phyloP scores from a whole-genome alignment of 495 filamentous ascomycete species.

The Thermothielavioides terrestris region DNA sequence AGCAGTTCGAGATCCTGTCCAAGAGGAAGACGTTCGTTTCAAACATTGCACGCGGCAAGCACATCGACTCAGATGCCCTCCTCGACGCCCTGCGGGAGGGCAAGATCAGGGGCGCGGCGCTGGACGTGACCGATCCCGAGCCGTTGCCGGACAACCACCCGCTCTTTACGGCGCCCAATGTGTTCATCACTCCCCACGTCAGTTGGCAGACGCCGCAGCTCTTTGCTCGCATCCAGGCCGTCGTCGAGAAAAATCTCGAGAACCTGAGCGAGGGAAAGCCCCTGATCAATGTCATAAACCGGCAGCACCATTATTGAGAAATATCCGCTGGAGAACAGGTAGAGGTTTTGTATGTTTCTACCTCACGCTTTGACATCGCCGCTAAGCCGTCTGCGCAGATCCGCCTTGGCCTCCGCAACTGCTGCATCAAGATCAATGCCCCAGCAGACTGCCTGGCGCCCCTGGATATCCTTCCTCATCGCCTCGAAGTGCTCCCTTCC shows the following conservation, averaged over 20 bases:
- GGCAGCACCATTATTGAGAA: slow-evolving; percentile 23
- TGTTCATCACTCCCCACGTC: slow-evolving; percentile 72
- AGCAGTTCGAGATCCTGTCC: slow-evolving; percentile 59
- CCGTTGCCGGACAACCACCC: slow-evolving; percentile 62
- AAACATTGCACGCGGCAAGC: slow-evolving; percentile 67
- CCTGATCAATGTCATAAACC: slow-evolving; percentile 29
- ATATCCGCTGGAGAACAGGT: too few species aligned
- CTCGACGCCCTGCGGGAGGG: slow-evolving; percentile 51
- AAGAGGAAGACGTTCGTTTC: slow-evolving; percentile 52
- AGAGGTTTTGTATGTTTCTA: neutral
- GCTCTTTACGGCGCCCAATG: slow-evolving; percentile 66
- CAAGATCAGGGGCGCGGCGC: slow-evolving; percentile 59
- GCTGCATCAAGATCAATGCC: slow-evolving; percentile 7
- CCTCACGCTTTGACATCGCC: neutral
- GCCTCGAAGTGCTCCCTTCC: slow-evolving; percentile 3
- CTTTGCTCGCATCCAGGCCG: slow-evolving; percentile 47
- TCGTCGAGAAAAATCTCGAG: slow-evolving; percentile 36
- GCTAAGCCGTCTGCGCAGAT: neutral
- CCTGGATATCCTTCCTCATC: slow-evolving; percentile 5
- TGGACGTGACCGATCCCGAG: slow-evolving; percentile 86
- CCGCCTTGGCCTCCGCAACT: neutral
- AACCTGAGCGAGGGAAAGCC: slow-evolving; percentile 17
- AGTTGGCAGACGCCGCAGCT: slow-evolving; percentile 55
- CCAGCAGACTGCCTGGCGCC: slow-evolving; percentile 9
- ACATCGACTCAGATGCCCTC: slow-evolving; percentile 62